Percentiles rank a stretch among this genome's conserved stretches.
Conservation (phyloP, 106 monocot species). For the Agapanthus africanus region DNA sequence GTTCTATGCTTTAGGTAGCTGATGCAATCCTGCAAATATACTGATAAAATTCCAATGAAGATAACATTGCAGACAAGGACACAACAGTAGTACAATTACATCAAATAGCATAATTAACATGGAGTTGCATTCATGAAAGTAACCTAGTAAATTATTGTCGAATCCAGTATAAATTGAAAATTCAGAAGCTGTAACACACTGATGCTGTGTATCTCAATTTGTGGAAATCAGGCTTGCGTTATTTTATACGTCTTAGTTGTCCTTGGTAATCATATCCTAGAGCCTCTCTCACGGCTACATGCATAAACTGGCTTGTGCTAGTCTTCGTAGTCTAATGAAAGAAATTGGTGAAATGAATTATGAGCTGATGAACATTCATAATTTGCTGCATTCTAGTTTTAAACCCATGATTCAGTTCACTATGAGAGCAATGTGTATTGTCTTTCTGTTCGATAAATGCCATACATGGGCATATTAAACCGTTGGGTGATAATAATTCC, state of each 20-base stretch:
- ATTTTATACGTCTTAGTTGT: not conserved
- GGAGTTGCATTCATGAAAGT: not conserved
- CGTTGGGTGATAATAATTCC: not conserved
- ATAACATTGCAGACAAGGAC: not conserved
- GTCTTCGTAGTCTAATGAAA: not conserved
- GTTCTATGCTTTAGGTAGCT: not conserved
- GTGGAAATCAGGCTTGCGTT: not conserved
- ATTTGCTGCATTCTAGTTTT: not conserved
- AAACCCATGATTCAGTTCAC: not conserved
- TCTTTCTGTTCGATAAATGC: not conserved
- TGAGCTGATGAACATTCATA: not conserved
- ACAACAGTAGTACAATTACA: too few relatives aligned
- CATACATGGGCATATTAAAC: not conserved
- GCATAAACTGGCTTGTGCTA: not conserved
- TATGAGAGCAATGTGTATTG: not conserved
- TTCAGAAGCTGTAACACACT: not conserved
- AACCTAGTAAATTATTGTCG: not conserved
- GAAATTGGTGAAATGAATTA: not conserved
- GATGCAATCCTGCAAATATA: not conserved
- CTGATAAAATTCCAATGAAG: not conserved
- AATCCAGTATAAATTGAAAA: not conserved
- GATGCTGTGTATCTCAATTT: not conserved
- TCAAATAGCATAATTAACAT: not conserved
- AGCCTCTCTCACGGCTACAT: not conserved
- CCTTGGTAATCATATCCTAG: not conserved